Conservation (phyloP, 805 yeast genomes). For the Yarrowia sp. region DNA sequence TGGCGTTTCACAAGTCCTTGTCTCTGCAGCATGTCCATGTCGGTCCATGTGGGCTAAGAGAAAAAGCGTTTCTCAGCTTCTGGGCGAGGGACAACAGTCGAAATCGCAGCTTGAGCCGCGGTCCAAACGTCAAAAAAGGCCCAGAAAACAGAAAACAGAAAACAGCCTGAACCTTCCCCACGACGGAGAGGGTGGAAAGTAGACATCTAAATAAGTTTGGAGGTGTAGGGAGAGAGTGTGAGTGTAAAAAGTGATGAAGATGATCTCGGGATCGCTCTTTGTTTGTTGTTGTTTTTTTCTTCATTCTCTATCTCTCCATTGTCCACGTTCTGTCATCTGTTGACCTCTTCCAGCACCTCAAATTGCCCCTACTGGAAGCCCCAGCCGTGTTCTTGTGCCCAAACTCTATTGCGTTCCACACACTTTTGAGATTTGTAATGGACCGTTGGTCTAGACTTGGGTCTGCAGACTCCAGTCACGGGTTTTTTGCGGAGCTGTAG, state of each 20-base stretch:
- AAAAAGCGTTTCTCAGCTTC: background rate
- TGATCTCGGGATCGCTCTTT: no score
- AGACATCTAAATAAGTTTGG: no score
- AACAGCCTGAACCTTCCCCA: constrained; percentile 33
- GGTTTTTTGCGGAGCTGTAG: constrained; percentile 4
- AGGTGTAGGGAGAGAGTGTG: no score
- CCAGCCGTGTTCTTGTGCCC: constrained; percentile 30
- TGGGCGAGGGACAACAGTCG: background rate
- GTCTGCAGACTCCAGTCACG: constrained; percentile 15
- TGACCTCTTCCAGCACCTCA: background rate
- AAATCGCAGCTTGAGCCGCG: constrained; percentile 9
- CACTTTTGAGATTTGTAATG: constrained; percentile 15
- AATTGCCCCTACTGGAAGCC: constrained; percentile 32
- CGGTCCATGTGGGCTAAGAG: constrained; percentile 14
- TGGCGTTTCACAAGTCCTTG: no score
- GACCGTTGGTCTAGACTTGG: constrained; percentile 31
- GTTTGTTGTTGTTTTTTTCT: background rate
- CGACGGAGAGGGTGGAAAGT: background rate
- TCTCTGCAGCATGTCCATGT: background rate
- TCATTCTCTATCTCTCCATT: no score
- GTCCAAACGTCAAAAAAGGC: constrained; percentile 20
- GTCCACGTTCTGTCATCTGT: background rate
- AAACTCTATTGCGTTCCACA: constrained; percentile 26
- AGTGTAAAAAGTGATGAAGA: no score
- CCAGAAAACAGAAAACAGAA: constrained; percentile 26